Evolutionary conservation across 371 early-diverging fungal species (phyloP).

Genomic region (Mucor sp.): DNA sequence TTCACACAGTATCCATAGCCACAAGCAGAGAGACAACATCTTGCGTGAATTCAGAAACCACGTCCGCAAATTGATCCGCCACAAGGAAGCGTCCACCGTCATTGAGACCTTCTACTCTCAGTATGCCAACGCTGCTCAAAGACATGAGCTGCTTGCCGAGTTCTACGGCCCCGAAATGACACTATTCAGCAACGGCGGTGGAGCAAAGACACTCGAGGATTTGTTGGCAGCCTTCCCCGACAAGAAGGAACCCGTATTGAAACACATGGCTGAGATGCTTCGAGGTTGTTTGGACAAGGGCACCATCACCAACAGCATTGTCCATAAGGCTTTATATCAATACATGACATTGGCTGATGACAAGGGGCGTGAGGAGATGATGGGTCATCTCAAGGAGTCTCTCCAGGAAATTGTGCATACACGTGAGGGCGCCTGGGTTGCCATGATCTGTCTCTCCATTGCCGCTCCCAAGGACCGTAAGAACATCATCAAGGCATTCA

Average conservation of each 20-base stretch:
- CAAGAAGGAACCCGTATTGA: conserved; percentile 78
- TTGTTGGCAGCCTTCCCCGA: conserved; percentile 70
- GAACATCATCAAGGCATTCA: conserved; percentile 84
- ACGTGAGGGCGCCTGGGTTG: conserved; percentile 85
- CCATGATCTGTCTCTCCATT: conserved; percentile 79
- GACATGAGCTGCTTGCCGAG: conserved; percentile 80
- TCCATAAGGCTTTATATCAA: conserved; percentile 87
- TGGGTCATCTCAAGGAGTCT: conserved; percentile 82
- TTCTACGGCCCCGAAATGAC: conserved; percentile 94
- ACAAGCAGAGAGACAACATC: conserved; percentile 70
- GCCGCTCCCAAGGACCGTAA: conserved; percentile 91
- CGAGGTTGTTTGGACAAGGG: conserved; percentile 82
- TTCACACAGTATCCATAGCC: conserved; percentile 43
- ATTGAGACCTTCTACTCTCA: conserved; percentile 86
- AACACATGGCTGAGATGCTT: conserved; percentile 72
- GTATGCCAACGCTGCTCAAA: conserved; percentile 79
- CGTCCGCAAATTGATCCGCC: conserved; percentile 77
- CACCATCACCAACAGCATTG: conserved; percentile 79
- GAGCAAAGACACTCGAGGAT: conserved; percentile 63
- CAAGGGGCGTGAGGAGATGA: conserved; percentile 57
- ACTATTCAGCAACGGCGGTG: conserved; percentile 59
- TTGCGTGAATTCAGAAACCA: conserved; percentile 84
- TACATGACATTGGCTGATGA: conserved; percentile 71
- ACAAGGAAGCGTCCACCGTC: conserved; percentile 81
- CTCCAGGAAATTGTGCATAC: conserved; percentile 90